A percentile compares a stretch with the other conserved stretches of the same genome.
phyloP scores from a whole-genome alignment of 257 asterid species.

The Nicotiana benthamiana region DNA sequence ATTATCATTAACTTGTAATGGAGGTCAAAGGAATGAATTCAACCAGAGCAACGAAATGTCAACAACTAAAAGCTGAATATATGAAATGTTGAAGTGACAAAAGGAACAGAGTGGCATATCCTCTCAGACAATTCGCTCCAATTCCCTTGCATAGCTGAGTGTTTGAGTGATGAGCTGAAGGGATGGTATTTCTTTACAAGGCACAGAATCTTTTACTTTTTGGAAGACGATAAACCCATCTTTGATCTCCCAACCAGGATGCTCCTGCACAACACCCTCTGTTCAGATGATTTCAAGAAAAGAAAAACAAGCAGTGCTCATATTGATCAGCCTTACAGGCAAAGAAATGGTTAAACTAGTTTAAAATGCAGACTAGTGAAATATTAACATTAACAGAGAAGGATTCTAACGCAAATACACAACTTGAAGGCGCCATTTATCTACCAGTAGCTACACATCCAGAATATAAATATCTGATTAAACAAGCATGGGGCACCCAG shows the following conservation, averaged over 20 bases:
- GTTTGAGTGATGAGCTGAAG: constrained; percentile 91
- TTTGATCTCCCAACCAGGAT: constrained; percentile 84
- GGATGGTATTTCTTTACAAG: constrained; percentile 95
- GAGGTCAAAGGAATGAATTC: not conserved
- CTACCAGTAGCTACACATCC: not conserved
- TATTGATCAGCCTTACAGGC: not conserved
- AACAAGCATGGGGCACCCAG: not conserved
- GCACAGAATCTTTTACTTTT: constrained; percentile 58
- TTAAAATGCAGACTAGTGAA: not conserved
- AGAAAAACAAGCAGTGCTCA: not conserved
- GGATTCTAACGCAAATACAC: not conserved
- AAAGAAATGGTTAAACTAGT: not conserved
- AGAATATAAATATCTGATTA: not conserved
- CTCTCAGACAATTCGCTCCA: constrained; percentile 70
- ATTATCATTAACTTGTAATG: not conserved
- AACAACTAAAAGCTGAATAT: not conserved
- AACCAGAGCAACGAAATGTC: not conserved
- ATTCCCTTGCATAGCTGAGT: constrained; percentile 82
- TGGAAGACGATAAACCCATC: constrained; percentile 56
- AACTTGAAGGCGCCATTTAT: not conserved
- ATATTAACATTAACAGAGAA: not conserved
- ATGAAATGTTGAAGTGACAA: not conserved
- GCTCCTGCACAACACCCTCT: constrained; percentile 49
- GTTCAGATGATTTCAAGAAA: not conserved
- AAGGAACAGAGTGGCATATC: not conserved